Evolutionary conservation across 345 rosid species (phyloP), one percentile per base, ranked within the genome.

Genomic region (Populus tremula): DNA sequence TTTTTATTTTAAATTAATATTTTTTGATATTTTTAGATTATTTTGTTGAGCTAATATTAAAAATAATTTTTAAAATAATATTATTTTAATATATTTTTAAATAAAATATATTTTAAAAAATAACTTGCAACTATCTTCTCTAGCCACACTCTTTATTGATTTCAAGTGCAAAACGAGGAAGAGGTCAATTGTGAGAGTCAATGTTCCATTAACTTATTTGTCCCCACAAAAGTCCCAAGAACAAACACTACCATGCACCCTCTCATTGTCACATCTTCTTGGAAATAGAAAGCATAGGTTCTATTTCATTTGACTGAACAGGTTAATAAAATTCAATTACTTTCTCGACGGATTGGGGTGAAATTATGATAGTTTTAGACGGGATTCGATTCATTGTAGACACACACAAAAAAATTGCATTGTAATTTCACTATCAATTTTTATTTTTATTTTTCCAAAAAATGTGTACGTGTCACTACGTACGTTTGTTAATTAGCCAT

Each of bases 141-240:
- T 31, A 0, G 4, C 4, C 27, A 1, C 27, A 27, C 27, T 27
- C 27, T 27, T 27, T 27, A 3, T 0, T 39, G 5, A 64, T 74
- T 63, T 73, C 72, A 72, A 71, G 21, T 8, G 35, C 18, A 72
- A 80, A 74, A 69, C 45, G 84, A 72, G 81, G 73, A 66, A 50
- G 68, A 69, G 76, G 84, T 82, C 85, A 84, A 29, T 82, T 75
- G 77, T 27, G 81, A 81, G 81, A 77, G 82, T 47, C 76, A 77
- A 89, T 84, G 86, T 35, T 69, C 47, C 56, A 29, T 41, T 38
- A 17, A 2, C 63, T 16, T 5, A 13, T 31, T 38, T n/a, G 61
- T 69, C 61, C 84, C 81, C 78, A 72, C 76, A 70, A 76, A 76
- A 77, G 71, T 25, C 39, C 29, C 13, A 43, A 25, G 78, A 70